Conservation (phyloP, 2,329 filamentous ascomycete genomes). For the Thielaviopsis punctulata region DNA sequence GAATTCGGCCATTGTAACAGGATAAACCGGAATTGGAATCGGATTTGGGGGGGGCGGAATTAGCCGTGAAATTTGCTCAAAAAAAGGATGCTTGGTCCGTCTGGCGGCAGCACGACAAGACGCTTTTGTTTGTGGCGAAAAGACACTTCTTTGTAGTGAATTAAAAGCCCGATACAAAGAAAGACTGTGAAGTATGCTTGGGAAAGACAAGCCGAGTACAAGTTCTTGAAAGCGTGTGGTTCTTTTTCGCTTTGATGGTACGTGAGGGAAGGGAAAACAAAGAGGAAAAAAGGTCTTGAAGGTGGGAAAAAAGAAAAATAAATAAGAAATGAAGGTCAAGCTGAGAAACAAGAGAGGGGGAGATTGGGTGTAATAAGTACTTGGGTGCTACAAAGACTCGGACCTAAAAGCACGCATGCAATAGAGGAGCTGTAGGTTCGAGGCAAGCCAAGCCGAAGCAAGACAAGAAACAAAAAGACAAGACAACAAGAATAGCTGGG, state of each 20-base stretch:
- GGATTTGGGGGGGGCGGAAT: neutral
- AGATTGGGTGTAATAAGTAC: neutral
- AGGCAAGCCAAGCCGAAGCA: too few species aligned
- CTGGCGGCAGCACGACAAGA: too few species aligned
- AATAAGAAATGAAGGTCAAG: neutral
- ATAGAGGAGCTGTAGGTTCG: neutral
- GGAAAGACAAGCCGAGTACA: too few species aligned
- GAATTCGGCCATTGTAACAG: constrained; percentile 5
- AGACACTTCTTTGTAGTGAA: too few species aligned
- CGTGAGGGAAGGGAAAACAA: too few species aligned
- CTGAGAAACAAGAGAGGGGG: neutral
- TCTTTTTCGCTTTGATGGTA: neutral
- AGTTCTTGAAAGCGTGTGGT: neutral
- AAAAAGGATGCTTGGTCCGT: neutral
- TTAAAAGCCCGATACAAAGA: too few species aligned
- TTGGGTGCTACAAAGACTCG: neutral
- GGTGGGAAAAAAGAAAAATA: neutral
- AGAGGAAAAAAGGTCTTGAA: neutral
- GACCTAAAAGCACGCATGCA: neutral
- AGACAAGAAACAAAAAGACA: neutral
- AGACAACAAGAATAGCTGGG: too few species aligned
- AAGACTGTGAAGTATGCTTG: too few species aligned
- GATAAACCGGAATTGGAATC: neutral
- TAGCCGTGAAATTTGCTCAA: neutral
- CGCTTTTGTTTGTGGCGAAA: too few species aligned